A percentile compares a stretch with the other conserved stretches of the same genome.
phyloP scores from a whole-genome alignment of 169 alveolate genomes.

The Plasmodium falciparum region DNA sequence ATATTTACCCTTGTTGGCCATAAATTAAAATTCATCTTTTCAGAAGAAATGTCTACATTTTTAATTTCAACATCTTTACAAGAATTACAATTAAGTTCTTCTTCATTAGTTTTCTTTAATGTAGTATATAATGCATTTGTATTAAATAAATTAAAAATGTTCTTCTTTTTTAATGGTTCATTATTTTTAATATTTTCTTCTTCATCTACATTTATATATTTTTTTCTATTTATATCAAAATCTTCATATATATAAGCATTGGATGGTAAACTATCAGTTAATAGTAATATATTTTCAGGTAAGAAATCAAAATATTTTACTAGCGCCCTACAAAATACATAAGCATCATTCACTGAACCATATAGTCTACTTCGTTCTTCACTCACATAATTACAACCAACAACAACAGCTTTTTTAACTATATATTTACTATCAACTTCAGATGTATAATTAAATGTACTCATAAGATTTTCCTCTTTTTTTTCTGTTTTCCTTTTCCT shows the following conservation, averaged over 20 bases:
- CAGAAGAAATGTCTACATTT: slow-evolving; percentile 80
- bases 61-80: slow-evolving; percentile 81
- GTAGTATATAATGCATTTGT: slow-evolving; percentile 63
- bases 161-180: slow-evolving; percentile 9
- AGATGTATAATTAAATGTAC: background rate
- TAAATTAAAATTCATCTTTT: slow-evolving; percentile 76
- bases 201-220: slow-evolving; percentile 16
- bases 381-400: slow-evolving; percentile 88
- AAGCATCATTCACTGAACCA: slow-evolving; percentile 93
- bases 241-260: slow-evolving; percentile 82
- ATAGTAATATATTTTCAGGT: slow-evolving; percentile 86
- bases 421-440: slow-evolving; percentile 70
- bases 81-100: slow-evolving; percentile 55
- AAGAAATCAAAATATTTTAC: slow-evolving; percentile 87
- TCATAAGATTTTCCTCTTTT: background rate
- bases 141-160: slow-evolving; percentile 77
- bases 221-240: slow-evolving; percentile 35
- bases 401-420: slow-evolving; percentile 89
- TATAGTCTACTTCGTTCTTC: slow-evolving; percentile 84
- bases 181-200: slow-evolving; percentile 11
- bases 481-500: background rate
- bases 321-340: slow-evolving; percentile 86
- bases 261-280: slow-evolving; percentile 88
- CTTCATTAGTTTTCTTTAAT: slow-evolving; percentile 32
- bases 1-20: slow-evolving; percentile 89